Conservation (phyloP, 75 land plant genomes). For the Picea glauca region DNA sequence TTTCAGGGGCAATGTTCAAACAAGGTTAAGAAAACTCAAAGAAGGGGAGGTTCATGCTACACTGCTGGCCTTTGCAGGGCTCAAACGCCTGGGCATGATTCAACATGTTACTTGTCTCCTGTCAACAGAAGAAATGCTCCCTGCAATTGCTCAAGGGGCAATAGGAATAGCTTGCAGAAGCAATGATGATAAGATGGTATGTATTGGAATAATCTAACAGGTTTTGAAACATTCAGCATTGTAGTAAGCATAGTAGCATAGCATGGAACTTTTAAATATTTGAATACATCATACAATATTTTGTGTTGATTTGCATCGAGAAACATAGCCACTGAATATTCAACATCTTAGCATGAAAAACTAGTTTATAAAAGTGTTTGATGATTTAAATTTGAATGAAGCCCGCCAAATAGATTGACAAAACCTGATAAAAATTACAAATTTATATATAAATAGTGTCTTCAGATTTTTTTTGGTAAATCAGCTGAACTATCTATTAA, state of each 20-base stretch:
- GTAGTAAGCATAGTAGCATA: neutral
- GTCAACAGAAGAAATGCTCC: constrained; percentile 90
- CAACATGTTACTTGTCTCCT: constrained; percentile 71
- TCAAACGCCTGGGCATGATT: constrained; percentile 85
- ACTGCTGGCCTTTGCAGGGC: constrained; percentile 86
- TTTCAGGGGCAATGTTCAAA: constrained; percentile 94
- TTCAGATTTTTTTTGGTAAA: neutral
- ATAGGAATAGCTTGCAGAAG: constrained; percentile 95
- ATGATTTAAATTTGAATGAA: neutral
- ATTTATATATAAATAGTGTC: neutral
- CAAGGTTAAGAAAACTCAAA: constrained; percentile 76
- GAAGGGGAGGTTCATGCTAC: constrained; percentile 92
- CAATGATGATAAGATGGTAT: constrained; percentile 79
- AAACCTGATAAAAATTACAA: neutral
- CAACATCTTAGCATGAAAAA: neutral
- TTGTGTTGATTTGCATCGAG: neutral
- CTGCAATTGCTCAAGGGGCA: constrained; percentile 98
- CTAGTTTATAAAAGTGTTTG: neutral
- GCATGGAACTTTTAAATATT: constrained; percentile 3
- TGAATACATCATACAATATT: neutral
- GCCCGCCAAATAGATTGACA: neutral
- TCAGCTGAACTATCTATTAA: too few relatives aligned
- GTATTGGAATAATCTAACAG: constrained; percentile 10
- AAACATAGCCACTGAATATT: neutral
- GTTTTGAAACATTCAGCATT: neutral